Evolutionary conservation across 306 rosid genomes (phyloP).

Genomic region (Medicago lupulina): DNA sequence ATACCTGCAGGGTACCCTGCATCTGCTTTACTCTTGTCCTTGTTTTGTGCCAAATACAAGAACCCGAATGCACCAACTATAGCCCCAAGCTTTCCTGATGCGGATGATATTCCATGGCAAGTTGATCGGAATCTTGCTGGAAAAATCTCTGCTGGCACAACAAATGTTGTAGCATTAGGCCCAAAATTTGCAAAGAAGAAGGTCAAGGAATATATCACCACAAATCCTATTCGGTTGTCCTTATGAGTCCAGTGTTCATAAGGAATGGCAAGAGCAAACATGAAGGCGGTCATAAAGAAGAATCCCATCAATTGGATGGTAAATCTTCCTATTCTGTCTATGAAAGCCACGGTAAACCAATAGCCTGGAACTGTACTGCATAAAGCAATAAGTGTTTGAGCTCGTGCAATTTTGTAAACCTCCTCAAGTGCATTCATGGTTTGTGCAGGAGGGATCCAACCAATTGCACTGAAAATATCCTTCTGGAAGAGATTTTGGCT

Average conservation of each 20-base stretch:
- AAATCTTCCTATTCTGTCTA: slow-evolving; percentile 76
- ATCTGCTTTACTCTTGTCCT: slow-evolving; percentile 65
- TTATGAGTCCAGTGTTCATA: slow-evolving; percentile 80
- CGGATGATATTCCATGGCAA: slow-evolving; percentile 83
- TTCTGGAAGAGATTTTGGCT: slow-evolving; percentile 82
- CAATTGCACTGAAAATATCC: slow-evolving; percentile 78
- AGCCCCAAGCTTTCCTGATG: slow-evolving; percentile 78
- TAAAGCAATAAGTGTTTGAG: slow-evolving; percentile 79
- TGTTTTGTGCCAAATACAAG: slow-evolving; percentile 81
- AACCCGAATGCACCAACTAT: slow-evolving; percentile 85
- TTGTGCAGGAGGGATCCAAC: slow-evolving; percentile 75
- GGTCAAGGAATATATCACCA: slow-evolving; percentile 65
- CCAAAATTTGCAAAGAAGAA: slow-evolving; percentile 86
- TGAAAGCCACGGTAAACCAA: slow-evolving; percentile 75
- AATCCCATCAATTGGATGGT: slow-evolving; percentile 79
- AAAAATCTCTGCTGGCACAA: slow-evolving; percentile 83
- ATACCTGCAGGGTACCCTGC: slow-evolving; percentile 88
- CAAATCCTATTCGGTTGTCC: slow-evolving; percentile 71
- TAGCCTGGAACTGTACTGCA: slow-evolving; percentile 86
- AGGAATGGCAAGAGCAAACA: slow-evolving; percentile 86
- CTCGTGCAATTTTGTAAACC: slow-evolving; percentile 69
- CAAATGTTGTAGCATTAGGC: slow-evolving; percentile 85
- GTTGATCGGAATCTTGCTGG: slow-evolving; percentile 74
- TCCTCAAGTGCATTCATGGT: slow-evolving; percentile 86
- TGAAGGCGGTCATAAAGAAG: slow-evolving; percentile 85